Evolutionary conservation across 2,329 filamentous ascomycete genomes (phyloP).

Genomic region (Ceratocystis ficicola): DNA sequence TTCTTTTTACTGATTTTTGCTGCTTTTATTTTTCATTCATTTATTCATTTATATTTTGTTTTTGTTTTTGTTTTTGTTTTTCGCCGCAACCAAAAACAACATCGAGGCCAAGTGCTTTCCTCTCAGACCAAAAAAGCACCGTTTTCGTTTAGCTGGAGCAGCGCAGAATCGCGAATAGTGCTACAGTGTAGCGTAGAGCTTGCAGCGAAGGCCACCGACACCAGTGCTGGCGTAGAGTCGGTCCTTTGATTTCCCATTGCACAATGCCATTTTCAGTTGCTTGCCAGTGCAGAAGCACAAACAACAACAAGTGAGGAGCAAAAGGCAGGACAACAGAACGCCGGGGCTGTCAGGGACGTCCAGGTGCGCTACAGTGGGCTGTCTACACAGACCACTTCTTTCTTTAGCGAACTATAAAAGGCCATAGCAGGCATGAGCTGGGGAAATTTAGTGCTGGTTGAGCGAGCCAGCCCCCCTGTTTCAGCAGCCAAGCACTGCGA

Average conservation of each 20-base stretch:
- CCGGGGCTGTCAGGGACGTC: background rate
- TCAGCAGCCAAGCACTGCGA: no score
- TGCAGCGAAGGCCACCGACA: background rate
- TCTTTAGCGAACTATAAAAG: background rate
- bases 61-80: no score
- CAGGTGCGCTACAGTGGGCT: background rate
- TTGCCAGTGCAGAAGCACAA: background rate
- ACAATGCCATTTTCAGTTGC: no score
- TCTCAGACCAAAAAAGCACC: background rate
- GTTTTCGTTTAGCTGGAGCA: no score
- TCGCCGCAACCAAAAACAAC: constrained; percentile 1
- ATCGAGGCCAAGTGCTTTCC: background rate
- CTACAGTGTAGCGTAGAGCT: background rate
- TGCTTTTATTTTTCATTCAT: no score
- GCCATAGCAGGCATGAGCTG: background rate
- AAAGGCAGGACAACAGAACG: no score
- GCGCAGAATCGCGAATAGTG: background rate
- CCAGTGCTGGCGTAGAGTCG: no score
- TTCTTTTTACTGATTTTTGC: no score
- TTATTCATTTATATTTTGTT: no score
- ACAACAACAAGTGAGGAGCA: no score
- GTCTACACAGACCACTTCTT: background rate
- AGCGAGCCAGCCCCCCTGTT: background rate
- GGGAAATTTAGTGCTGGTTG: background rate
- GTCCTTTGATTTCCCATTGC: no score